Percentiles rank a stretch among this genome's conserved stretches.
These are phyloP conservation scores for Ustilago bromivora DNA, from an alignment of 1,284 basidiomycete species.

Conservation along the genomic window DNA sequence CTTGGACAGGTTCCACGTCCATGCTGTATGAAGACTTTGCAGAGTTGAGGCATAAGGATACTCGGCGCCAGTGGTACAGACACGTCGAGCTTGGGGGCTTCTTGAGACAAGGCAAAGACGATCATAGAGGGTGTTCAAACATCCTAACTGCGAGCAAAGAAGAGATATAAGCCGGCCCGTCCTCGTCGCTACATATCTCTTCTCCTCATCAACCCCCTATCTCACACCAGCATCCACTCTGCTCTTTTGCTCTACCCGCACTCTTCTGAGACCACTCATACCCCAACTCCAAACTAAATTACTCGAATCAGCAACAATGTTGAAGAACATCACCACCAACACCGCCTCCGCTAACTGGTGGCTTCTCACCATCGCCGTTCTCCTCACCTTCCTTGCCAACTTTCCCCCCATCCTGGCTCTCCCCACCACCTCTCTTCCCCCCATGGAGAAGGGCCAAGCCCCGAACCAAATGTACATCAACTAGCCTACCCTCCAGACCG, in stretches of 20 bases:
- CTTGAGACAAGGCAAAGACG: too few species aligned
- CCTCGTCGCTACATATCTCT: neutral
- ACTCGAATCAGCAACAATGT: constrained; percentile 2
- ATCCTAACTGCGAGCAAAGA: too few species aligned
- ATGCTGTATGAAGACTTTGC: too few species aligned
- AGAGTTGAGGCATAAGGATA: too few species aligned
- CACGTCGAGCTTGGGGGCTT: too few species aligned
- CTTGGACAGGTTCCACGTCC: too few species aligned
- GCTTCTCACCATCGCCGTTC: constrained; percentile 1
- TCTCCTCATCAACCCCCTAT: neutral
- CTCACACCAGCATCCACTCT: constrained; percentile 6
- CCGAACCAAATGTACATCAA: constrained; percentile 25
- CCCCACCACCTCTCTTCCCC: neutral
- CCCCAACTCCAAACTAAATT: neutral
- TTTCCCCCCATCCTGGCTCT: neutral
- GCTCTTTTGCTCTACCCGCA: neutral
- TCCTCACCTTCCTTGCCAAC: constrained; percentile 6
- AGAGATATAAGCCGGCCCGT: constrained; percentile 2
- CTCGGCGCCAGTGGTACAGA: too few species aligned
- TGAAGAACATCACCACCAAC: neutral
- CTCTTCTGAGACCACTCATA: neutral
- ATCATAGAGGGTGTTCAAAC: too few species aligned
- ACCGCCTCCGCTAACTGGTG: neutral
- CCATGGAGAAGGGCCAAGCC: constrained; percentile 19
- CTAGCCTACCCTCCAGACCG: constrained; percentile 20